Evolutionary conservation across 1,139 yeast genomes (phyloP), one percentile per base, ranked within the genome.

Genomic region (Scheffersomyces quercinus): DNA sequence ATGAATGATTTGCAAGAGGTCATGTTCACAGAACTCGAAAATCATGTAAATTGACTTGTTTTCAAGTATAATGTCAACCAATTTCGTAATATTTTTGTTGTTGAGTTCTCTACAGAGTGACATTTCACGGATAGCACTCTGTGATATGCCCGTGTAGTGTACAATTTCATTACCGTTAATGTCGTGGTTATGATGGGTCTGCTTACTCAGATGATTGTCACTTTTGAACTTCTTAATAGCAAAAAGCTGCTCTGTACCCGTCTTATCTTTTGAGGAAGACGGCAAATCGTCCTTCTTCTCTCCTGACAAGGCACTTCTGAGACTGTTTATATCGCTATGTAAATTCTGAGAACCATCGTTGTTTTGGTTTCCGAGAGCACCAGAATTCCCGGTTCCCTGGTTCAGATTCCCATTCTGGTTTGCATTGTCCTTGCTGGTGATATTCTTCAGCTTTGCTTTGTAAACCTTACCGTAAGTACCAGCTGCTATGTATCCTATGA

Each of bases 381-480:
- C 38, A 11, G 10, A 7, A 20, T 26, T 28, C 2, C 14, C 14
- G 13, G 28, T 13, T 8, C 32, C 39, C 24, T 5, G 10, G 24
- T 11, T 39, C 8, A 20, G 20, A 15, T 28, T 41, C n/a, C 33
- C 40, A 6, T 24, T 31, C 9, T 39, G 47, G 32, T 16, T 24
- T 3, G 40, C 42, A 11, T 33, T 40, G 29, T 44, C 50, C 37
- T 46, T 47, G 32, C 13, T 50, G 50, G 50, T 56, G 58, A 36
- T 65, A 54, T 42, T 56, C 53, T 72, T 73, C 28, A 77, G 69
- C 50, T 77, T 79, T 12, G 98, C 98, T 62, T 93, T 93, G 69
- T 90, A 95, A 28, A 93, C 99, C 52, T 95, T 83, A 44, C 99
- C 99, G 64, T 93, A 93, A 0, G 99, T 93, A 33, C 99, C 99